A percentile compares a stretch with the other conserved stretches of the same genome.
Evolutionary conservation across 2,329 filamentous ascomycete species (phyloP).

Genomic region (Chrysoporthe puriensis): DNA sequence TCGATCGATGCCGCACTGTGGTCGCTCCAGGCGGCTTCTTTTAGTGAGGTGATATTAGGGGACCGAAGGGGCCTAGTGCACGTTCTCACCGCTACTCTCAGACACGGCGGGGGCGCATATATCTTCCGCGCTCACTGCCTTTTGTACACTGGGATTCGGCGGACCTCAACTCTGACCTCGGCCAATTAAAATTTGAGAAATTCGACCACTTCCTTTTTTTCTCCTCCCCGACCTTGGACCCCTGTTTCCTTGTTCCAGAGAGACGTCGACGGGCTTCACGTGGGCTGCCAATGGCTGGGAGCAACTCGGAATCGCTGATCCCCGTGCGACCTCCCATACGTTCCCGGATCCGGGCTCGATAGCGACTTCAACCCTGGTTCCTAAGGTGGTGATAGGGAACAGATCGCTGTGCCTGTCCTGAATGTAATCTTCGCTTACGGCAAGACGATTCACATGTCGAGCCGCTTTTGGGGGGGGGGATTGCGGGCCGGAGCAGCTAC

Average conservation of each 20-base stretch:
- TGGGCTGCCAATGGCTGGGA: constrained; percentile 26
- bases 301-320: constrained; percentile 24
- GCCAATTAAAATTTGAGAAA: constrained; percentile 26
- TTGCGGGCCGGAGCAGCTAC: constrained; percentile 8
- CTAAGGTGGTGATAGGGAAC: constrained; percentile 19
- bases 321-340: constrained; percentile 10
- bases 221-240: neutral
- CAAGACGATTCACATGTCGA: constrained; percentile 17
- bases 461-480: constrained; percentile 12
- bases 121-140: constrained; percentile 19
- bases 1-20: constrained; percentile 28
- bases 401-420: constrained; percentile 21
- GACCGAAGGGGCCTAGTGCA: constrained; percentile 22
- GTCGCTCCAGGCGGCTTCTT: constrained; percentile 24
- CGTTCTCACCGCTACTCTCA: constrained; percentile 29
- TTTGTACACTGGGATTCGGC: neutral
- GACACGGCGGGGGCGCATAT: constrained; percentile 26
- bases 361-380: constrained; percentile 20
- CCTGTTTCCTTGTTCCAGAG: constrained; percentile 11
- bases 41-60: constrained; percentile 29
- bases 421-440: constrained; percentile 23
- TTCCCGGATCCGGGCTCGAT: constrained; percentile 10
- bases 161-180: constrained; percentile 5
- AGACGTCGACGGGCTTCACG: constrained; percentile 22
- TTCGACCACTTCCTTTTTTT: constrained; percentile 8